Evolutionary conservation across 805 yeast genomes (phyloP), one percentile per base, ranked within the genome.

Genomic region (Candida peoriensis): DNA sequence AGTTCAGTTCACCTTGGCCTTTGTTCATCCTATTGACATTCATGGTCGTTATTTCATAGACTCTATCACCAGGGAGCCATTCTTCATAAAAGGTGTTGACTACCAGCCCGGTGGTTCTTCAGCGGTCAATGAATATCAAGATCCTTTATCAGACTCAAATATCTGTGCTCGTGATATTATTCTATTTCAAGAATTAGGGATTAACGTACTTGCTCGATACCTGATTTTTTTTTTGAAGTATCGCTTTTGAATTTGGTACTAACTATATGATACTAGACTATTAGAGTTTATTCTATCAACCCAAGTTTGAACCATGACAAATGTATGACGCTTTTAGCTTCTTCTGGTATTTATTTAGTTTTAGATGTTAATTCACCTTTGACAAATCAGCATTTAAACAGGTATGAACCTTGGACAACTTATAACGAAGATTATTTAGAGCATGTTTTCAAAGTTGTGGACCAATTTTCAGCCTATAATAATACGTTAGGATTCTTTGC

Each of bases 91-190:
- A 57, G 97, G 97, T 14, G 83, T 90, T 2, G 97, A 90, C 57
- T 89, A 89, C 54, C 97, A 90, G 53, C 97, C 97, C 0, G 97
- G 97, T 8, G 97, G 97, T 0, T 80, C 95, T 0, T 79, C 95
- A 0, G 89, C 79, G 0, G 78, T 78, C 17, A 64, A 64, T n/a
- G 15, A 12, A 6, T 5, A 13, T 9, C 28, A 24, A 14, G 97
- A 90, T 54, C 96, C 96, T 0, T 65, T 90, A 28, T 81, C 95
- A 2, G 81, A 86, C 49, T 70, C 78, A 4, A 61, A 70, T 10
- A 51, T 59, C 14, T 90, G 97, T 63, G 81, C 89, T 5, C 72
- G 97, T 46, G 97, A 90, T 56, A 76, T 86, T 15, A 64, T 70
- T 12, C 62, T 88, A 19, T 84, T 90, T 56, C 96, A 89, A 61